Evolutionary conservation across 2,329 filamentous ascomycete genomes (phyloP), one percentile per base, ranked within the genome.

Genomic region (Venturia oleaginea): DNA sequence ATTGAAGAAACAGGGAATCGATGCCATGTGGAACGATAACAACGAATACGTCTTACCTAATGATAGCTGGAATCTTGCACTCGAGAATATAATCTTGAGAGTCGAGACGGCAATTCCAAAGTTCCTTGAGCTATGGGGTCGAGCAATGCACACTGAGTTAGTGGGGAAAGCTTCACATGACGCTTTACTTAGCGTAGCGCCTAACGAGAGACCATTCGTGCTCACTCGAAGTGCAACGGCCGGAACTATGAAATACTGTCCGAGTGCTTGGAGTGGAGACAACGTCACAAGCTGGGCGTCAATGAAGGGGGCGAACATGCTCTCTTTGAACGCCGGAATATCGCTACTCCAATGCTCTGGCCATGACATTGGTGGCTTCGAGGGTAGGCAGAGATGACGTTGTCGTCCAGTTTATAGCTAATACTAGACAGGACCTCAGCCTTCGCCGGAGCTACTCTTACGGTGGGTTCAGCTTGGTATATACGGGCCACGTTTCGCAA

Each of bases 11-110:
- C 75, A 84, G 10, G 87, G 87, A 0, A 87, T 91, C 64, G 87
- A 90, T 68, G 87, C 82, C 59, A 89, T 90, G 76, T 91, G 88
- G 88, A 91, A 91, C 68, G 88, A 91, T 71, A 91, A 91, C 74
- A 91, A 90, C 68, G 88, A 91, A 72, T 91, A 90, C 72, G 86
- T 84, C 0, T 79, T 89, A 2, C 81, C 85, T 0, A 79, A 84
- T 66, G 88, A 91, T 66, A 78, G 82, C 30, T 90, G 87, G 87
- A 75, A 84, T 64, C 82, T 85, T 62, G 82, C 83, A 0, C 76
- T 89, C 0, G 79, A 85, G 48, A 75, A 78, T 43, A 62, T 67
- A 5, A 67, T 69, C 17, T 63, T 74, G 51, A 22, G 11, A 15
- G n/a, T 30, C n/a, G 30, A 34, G 34, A 43, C 30, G 2, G 24